Evolutionary conservation across 2,329 filamentous ascomycete species (phyloP), one percentile per base, ranked within the genome.

Genomic region (Dendrostoma leiphaemia): DNA sequence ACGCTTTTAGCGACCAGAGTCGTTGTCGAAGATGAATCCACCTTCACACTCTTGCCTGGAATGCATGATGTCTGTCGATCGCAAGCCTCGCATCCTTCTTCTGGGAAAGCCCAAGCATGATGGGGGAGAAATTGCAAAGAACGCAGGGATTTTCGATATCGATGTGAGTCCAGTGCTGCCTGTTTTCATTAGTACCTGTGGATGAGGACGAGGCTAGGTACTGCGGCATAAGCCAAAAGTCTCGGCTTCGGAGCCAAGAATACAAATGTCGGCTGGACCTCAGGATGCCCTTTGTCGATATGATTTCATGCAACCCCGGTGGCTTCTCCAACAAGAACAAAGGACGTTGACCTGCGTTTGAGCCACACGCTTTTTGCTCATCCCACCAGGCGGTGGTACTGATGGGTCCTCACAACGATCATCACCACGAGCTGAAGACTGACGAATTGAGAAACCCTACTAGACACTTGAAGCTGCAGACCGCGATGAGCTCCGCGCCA

Each of bases 121-220:
- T 5, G 48, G 48, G 23, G 48, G 48, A 45, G 48, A 51, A 23
- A 26, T 41, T 19, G n/a, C 34, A n/a, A 40, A 41, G 15, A 45
- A 51, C 12, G 31, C 48, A 2, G 17, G 35, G n/a, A 13, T 1
- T 10, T 51, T 45, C 26, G 48, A 51, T 9, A 51, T 51, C 24
- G 28, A 51, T 9, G 48, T 51, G 29, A 51, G 48, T 44, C 38
- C 6, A n/a, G n/a, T n/a, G n/a, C n/a, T n/a, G n/a, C n/a, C n/a
- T n/a, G n/a, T n/a, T n/a, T n/a, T n/a, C n/a, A n/a, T n/a, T n/a
- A n/a, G n/a, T n/a, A n/a, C n/a, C n/a, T n/a, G n/a, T n/a, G n/a
- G n/a, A n/a, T n/a, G n/a, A n/a, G n/a, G n/a, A n/a, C n/a, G n/a
- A n/a, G n/a, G n/a, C n/a, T n/a, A n/a, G n/a, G n/a, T n/a, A n/a